Percentiles rank a stretch among this genome's conserved stretches.
These are phyloP conservation scores for Pugionium dolabratum DNA, from an alignment of 345 rosid genomes.

Conservation along the genomic window DNA sequence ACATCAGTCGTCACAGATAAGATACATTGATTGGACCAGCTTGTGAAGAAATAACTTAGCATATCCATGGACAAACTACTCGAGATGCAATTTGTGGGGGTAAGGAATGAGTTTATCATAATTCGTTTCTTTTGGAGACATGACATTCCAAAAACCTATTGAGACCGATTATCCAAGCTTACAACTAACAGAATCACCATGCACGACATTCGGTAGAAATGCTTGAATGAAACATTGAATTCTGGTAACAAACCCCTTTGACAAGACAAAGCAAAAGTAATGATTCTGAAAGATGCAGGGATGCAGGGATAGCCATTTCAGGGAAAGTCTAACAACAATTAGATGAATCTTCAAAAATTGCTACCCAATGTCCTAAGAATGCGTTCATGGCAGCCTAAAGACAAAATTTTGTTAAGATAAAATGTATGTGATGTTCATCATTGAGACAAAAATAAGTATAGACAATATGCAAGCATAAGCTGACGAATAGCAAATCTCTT, in stretches of 20 bases:
- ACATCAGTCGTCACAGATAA: constrained; percentile 25
- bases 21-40: constrained; percentile 3
- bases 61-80: constrained; percentile 15
- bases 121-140: neutral
- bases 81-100: neutral
- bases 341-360: neutral
- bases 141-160: neutral
- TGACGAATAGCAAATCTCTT: neutral
- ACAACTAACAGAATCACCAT: neutral
- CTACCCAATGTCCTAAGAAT: constrained; percentile 10
- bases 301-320: neutral
- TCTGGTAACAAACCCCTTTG: neutral
- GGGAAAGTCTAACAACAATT: neutral
- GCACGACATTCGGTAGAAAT: constrained; percentile 4
- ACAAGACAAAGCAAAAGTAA: constrained; percentile 5
- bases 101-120: neutral
- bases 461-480: neutral
- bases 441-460: neutral
- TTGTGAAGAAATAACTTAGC: constrained; percentile 8
- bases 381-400: constrained; percentile 1
- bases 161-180: neutral
- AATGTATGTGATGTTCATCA: neutral
- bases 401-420: neutral
- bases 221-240: neutral
- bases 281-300: constrained; percentile 7